Conservation (phyloP, 2,329 filamentous ascomycete species). For the Ophiostoma quercus region DNA sequence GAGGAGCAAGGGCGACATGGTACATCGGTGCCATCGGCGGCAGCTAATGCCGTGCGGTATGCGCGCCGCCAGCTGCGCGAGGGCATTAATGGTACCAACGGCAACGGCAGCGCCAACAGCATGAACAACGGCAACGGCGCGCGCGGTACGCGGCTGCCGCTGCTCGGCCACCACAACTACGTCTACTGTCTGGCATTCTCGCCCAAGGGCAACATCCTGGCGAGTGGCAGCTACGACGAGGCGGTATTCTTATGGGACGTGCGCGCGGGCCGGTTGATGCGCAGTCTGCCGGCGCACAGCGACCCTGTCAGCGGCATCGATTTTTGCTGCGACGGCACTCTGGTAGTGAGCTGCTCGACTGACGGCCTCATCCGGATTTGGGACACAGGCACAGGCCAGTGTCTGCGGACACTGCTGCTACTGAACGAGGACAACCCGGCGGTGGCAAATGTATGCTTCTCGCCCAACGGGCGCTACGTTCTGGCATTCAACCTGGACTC, state of each 20-base stretch:
- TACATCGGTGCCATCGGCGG: constrained; percentile 12
- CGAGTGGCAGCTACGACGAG: constrained; percentile 93
- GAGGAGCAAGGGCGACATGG: constrained; percentile 15
- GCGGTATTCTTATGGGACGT: constrained; percentile 97
- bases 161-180: constrained; percentile 92
- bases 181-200: constrained; percentile 91
- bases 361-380: constrained; percentile 91
- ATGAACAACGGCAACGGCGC: constrained; percentile 26
- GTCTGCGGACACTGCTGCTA: constrained; percentile 86
- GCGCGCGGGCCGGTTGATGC: constrained; percentile 78
- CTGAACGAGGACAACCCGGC: constrained; percentile 94
- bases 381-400: constrained; percentile 94
- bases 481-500: constrained; percentile 88
- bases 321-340: constrained; percentile 84
- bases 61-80: constrained; percentile 20
- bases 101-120: constrained; percentile 18
- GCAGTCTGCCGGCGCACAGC: constrained; percentile 85
- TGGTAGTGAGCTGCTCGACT: constrained; percentile 85
- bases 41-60: constrained; percentile 16
- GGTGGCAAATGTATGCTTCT: constrained; percentile 84
- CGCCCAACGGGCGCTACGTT: constrained; percentile 88
- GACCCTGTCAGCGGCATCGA: constrained; percentile 93
- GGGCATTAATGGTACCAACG: constrained; percentile 20
- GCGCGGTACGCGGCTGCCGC: constrained; percentile 45
- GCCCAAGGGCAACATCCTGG: constrained; percentile 96